A percentile compares a stretch with the other conserved stretches of the same genome.
Evolutionary conservation across 371 early-diverging fungal species (phyloP).

Genomic region (Smittium mucronatum): DNA sequence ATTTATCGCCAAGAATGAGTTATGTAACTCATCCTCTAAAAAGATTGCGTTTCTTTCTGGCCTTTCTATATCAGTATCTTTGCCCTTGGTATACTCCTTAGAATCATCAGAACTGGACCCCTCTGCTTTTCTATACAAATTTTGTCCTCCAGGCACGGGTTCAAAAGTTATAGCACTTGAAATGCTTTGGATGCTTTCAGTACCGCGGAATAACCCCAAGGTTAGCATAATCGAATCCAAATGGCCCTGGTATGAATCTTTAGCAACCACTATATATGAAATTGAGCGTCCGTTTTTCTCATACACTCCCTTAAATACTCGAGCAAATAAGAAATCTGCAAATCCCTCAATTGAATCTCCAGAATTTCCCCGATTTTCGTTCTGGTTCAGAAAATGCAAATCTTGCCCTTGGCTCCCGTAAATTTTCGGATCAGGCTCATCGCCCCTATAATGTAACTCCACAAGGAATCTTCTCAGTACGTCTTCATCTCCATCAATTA

Average conservation of each 20-base stretch:
- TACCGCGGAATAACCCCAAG: conserved; percentile 17
- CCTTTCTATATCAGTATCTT: not conserved
- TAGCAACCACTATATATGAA: conserved; percentile 86
- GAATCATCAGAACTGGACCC: not conserved
- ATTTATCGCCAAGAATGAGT: conserved; percentile 21
- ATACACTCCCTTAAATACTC: conserved; percentile 94
- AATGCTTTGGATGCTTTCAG: not conserved
- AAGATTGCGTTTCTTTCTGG: conserved; percentile 9
- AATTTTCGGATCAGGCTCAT: conserved; percentile 25
- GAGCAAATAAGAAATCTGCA: conserved; percentile 47
- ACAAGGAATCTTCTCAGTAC: conserved; percentile 17
- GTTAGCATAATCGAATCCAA: conserved; percentile 32
- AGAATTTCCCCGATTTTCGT: not conserved
- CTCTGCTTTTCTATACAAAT: not conserved
- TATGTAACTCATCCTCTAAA: conserved; percentile 29
- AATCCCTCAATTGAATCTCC: conserved; percentile 4
- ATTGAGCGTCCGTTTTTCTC: conserved; percentile 71
- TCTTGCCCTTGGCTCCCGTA: conserved; percentile 25
- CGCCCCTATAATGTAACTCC: conserved; percentile 21
- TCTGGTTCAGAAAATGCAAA: not conserved
- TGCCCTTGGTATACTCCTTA: not conserved
- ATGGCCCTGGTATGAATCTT: conserved; percentile 40
- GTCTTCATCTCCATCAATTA: conserved; percentile 23
- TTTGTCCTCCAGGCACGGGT: not conserved
- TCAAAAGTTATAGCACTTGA: not conserved